Evolutionary conservation across 2,329 filamentous ascomycete genomes (phyloP).

Genomic region (Cercospora citrullina): DNA sequence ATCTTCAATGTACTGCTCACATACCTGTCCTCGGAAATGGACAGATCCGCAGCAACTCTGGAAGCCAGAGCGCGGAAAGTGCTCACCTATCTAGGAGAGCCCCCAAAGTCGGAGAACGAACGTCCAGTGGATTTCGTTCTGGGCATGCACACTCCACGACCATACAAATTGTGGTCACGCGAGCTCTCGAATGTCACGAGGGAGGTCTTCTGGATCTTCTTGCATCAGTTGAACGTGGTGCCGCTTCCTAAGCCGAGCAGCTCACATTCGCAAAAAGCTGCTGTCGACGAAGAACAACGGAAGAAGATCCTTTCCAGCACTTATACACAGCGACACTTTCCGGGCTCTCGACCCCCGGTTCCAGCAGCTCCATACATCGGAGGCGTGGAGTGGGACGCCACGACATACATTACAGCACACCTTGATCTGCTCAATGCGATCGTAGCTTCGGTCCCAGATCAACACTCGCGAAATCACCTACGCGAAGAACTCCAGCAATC

Average conservation of each 20-base stretch:
- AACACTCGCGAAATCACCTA: constrained; percentile 70
- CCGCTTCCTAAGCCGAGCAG: constrained; percentile 54
- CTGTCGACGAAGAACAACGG: constrained; percentile 26
- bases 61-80: constrained; percentile 67
- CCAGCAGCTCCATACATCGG: constrained; percentile 94
- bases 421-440: constrained; percentile 91
- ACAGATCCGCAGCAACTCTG: constrained; percentile 48
- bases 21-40: constrained; percentile 69
- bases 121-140: constrained; percentile 82
- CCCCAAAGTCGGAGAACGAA: constrained; percentile 72
- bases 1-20: constrained; percentile 87
- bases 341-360: constrained; percentile 81
- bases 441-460: constrained; percentile 73
- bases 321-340: constrained; percentile 71
- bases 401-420: constrained; percentile 91
- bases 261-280: constrained; percentile 28
- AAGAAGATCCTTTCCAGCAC: constrained; percentile 33
- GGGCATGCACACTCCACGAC: constrained; percentile 81
- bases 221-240: constrained; percentile 89
- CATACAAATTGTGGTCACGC: constrained; percentile 92
- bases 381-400: constrained; percentile 97
- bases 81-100: constrained; percentile 77
- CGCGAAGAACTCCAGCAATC: constrained; percentile 77
- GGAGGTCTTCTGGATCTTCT: constrained; percentile 98
- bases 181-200: constrained; percentile 92